Evolutionary conservation across 495 filamentous ascomycete genomes (phyloP).

Genomic region (Penicillium bovifimosum): DNA sequence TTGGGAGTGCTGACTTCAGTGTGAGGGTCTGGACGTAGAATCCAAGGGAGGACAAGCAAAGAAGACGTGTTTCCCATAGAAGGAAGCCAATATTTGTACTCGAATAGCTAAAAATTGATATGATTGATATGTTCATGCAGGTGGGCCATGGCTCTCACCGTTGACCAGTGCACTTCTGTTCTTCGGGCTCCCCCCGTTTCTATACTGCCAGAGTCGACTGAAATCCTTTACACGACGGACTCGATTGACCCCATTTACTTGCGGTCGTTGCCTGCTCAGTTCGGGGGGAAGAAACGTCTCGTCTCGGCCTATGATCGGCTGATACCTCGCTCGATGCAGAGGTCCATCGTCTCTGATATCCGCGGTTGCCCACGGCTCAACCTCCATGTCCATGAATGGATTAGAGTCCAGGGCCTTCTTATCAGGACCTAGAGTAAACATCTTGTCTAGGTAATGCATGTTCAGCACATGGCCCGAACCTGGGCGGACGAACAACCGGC

Average conservation of each 20-base stretch:
- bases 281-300: not conserved
- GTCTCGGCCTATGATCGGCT: constrained; percentile 3
- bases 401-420: constrained; percentile 24
- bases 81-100: not conserved
- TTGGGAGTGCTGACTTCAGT: not conserved
- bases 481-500: constrained; percentile 64
- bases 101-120: not conserved
- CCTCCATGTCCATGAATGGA: constrained; percentile 34
- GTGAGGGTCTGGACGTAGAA: not conserved
- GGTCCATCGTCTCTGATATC: not conserved
- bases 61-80: not conserved
- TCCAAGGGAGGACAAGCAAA: not conserved
- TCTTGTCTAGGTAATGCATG: constrained; percentile 76
- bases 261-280: not conserved
- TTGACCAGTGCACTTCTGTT: not conserved
- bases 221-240: constrained; percentile 56
- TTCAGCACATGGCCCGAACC: constrained; percentile 68
- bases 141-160: not conserved
- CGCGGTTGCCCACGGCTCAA: constrained; percentile 5
- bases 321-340: constrained; percentile 1
- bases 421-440: constrained; percentile 53
- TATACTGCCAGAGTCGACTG: constrained; percentile 69
- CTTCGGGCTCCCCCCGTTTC: constrained; percentile 58
- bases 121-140: not conserved
- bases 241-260: not conserved